Conservation (phyloP, 306 rosid genomes). For the Quercus engelmannii region DNA sequence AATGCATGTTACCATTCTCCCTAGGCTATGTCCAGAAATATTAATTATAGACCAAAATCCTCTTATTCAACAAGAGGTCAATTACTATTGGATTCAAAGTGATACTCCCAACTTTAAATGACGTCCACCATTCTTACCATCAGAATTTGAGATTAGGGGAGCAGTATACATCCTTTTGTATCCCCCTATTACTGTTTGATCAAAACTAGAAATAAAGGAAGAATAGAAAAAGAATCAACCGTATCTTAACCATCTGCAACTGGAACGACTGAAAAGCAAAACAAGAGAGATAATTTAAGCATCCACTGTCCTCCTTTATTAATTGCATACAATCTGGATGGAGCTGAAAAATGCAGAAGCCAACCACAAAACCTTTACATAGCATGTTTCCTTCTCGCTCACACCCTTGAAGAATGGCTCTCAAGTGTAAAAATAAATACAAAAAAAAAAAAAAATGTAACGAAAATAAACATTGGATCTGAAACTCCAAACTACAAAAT, state of each 20-base stretch:
- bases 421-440: conserved; percentile 30
- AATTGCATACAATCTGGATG: conserved; percentile 37
- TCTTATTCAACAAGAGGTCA: too few species aligned
- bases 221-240: too few species aligned
- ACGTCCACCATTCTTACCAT: too few species aligned
- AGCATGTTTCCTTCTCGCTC: conserved; percentile 27
- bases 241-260: too few species aligned
- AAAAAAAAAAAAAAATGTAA: conserved; percentile 14
- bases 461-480: conserved; percentile 15
- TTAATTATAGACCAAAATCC: not conserved
- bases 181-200: too few species aligned
- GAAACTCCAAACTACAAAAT: conserved; percentile 17
- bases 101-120: too few species aligned
- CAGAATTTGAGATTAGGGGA: too few species aligned
- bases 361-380: conserved; percentile 44
- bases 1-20: not conserved
- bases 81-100: too few species aligned
- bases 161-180: too few species aligned
- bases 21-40: not conserved
- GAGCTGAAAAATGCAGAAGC: conserved; percentile 33
- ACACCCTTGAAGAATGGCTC: conserved; percentile 65
- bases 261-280: conserved; percentile 9
- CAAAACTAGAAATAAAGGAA: too few species aligned
- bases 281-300: conserved; percentile 8
- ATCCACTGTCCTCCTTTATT: conserved; percentile 40